Conservation (phyloP, 306 rosid species). For the Cucurbita argyrosperma region DNA sequence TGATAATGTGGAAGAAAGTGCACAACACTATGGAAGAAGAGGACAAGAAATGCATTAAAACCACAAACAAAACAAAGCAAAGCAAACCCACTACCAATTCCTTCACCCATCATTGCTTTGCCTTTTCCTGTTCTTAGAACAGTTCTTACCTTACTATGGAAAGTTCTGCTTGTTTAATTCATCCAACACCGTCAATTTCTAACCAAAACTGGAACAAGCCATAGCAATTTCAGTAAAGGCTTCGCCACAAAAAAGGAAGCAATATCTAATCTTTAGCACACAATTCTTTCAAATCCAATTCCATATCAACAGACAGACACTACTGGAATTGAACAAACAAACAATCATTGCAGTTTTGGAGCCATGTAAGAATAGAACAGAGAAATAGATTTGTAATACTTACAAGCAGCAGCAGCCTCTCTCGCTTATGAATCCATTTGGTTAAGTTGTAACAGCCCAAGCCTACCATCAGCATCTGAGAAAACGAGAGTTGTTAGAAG, state of each 20-base stretch:
- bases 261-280: background rate
- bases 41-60: background rate
- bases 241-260: background rate
- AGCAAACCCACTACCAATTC: conserved; percentile 1
- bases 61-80: background rate
- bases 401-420: background rate
- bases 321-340: background rate
- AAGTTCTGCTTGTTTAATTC: background rate
- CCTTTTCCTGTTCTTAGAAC: background rate
- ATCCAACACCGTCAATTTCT: background rate
- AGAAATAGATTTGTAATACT: background rate
- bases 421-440: background rate
- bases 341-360: background rate
- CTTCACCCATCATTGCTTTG: conserved; percentile 1
- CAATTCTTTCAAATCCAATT: background rate
- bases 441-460: too few species aligned
- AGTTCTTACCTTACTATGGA: background rate
- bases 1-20: conserved; percentile 4
- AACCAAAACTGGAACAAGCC: background rate
- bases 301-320: background rate
- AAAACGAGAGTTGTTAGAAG: background rate
- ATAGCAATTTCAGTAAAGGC: conserved; percentile 1
- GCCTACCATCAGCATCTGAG: background rate
- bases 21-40: background rate
- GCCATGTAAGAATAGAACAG: background rate